phyloP scores from a whole-genome alignment of 352 stramenopile species.

The Phytopythium montanum region DNA sequence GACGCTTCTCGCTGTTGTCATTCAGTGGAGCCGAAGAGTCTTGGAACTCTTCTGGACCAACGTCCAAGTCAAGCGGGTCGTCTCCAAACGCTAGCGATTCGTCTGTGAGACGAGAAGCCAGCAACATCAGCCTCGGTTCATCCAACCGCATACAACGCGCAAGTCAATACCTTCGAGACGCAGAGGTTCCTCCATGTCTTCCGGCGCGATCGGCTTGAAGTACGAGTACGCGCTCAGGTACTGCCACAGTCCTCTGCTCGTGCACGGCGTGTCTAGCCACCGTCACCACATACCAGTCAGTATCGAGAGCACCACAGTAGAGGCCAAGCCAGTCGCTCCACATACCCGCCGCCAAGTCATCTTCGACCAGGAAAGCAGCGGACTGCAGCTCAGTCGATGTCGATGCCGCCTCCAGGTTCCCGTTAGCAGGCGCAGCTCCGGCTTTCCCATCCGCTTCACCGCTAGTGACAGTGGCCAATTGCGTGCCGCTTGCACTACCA shows the following conservation, averaged over 20 bases:
- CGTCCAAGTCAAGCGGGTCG: not conserved
- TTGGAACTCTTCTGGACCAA: not conserved
- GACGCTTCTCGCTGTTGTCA: not conserved
- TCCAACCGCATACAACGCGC: not conserved
- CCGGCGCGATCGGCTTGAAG: conserved; percentile 53
- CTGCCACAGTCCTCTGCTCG: conserved; percentile 64
- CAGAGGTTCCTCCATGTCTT: conserved; percentile 56
- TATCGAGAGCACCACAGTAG: too few species aligned
- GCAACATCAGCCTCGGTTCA: not conserved
- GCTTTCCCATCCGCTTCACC: conserved; percentile 17
- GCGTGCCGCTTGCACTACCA: not conserved
- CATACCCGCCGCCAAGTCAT: conserved; percentile 58
- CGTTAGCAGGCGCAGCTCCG: conserved; percentile 12
- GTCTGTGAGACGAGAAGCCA: not conserved
- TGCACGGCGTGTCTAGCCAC: conserved; percentile 54
- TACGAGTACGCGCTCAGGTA: conserved; percentile 58
- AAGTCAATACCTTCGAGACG: conserved; percentile 52
- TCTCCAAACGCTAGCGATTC: conserved; percentile 3
- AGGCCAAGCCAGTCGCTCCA: not conserved
- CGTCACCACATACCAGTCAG: not conserved
- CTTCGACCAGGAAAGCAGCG: conserved; percentile 42
- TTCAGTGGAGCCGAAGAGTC: not conserved
- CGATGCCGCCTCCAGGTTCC: conserved; percentile 10
- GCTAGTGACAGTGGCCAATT: conserved; percentile 8
- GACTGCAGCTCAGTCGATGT: conserved; percentile 23